Evolutionary conservation across 78 protist species (phyloP), one percentile per base, ranked within the genome.

Genomic region (Dictyostelium intermedium): DNA sequence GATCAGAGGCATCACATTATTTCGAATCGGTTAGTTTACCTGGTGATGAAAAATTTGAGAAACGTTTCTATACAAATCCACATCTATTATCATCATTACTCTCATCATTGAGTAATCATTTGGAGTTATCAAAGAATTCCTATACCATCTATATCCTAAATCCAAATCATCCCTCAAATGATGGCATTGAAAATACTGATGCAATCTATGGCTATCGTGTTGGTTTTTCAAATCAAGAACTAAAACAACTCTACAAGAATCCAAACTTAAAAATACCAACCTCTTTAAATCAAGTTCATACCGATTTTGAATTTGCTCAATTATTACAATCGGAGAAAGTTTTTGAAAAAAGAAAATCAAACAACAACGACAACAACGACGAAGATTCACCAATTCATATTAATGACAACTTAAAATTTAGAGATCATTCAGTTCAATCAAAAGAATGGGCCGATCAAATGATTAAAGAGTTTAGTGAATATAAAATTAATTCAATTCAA

Each of bases 181-280:
- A 72, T 72, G 79, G 79, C 5, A 72, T 72, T 72, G 73, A 50
- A 14, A 32, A 91, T 16, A 8, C 69, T 25, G 86, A 56, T 25
- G 37, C 70, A 1, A n/a, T 77, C 23, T 91, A 89, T 89, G 94
- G 94, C 14, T 89, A 89, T 35, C 14, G 94, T 80, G 73, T 84
- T 45, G 94, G 94, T 34, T 45, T 80, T n/a, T 78, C 94, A 13
- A 89, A 89, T 50, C 35, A 35, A 27, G 94, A 89, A n/a, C 35
- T 89, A 5, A 61, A 80, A 23, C n/a, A 25, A 69, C 32, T 89
- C 6, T 37, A 80, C 66, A 34, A 30, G 23, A 87, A 87, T 66
- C 41, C 84, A 2, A 39, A 76, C 10, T 9, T 87, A n/a, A 18
- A 34, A 1, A 34, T 56, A 56, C 56, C 43, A 50, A 25, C 1